A percentile compares a stretch with the other conserved stretches of the same genome.
Evolutionary conservation across 2,329 filamentous ascomycete genomes (phyloP).

Genomic region (Fusarium staphyleae): DNA sequence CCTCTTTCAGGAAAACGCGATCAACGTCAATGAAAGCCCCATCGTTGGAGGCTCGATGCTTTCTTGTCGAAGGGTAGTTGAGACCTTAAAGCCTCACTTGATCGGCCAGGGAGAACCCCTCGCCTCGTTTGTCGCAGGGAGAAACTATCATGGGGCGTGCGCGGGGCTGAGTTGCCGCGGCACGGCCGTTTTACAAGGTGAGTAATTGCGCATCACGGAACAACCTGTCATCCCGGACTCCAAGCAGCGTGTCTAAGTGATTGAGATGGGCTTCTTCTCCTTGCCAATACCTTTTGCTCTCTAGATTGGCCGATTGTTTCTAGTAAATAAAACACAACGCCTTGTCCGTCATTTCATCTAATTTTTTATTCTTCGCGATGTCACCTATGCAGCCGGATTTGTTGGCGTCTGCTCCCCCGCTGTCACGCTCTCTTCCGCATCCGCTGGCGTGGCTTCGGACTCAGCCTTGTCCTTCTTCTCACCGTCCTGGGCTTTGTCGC

Average conservation of each 20-base stretch:
- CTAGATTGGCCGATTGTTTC: constrained; percentile 12
- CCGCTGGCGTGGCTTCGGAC: constrained; percentile 18
- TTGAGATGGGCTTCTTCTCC: constrained; percentile 5
- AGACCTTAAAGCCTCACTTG: constrained; percentile 10
- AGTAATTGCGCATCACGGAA: constrained; percentile 8
- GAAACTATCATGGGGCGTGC: constrained; percentile 19
- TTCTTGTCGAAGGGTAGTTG: constrained; percentile 7
- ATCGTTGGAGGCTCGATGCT: constrained; percentile 22
- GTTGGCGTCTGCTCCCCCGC: constrained; percentile 19
- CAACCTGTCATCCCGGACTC: constrained; percentile 14
- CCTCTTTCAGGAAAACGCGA: constrained; percentile 11
- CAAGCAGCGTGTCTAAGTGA: neutral
- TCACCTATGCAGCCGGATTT: constrained; percentile 19
- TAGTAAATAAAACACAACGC: constrained; percentile 26
- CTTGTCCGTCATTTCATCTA: constrained; percentile 27
- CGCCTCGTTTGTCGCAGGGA: constrained; percentile 6
- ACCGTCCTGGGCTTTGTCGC: constrained; percentile 26
- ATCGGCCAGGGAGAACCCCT: constrained; percentile 14
- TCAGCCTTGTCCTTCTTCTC: constrained; percentile 26
- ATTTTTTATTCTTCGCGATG: constrained; percentile 21
- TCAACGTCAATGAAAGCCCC: neutral
- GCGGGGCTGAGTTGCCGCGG: constrained; percentile 10
- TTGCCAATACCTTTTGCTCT: constrained; percentile 3
- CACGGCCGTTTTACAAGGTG: constrained; percentile 1
- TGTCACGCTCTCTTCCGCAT: constrained; percentile 15